phyloP scores from a whole-genome alignment of 306 rosid genomes.

The Fagus crenata region DNA sequence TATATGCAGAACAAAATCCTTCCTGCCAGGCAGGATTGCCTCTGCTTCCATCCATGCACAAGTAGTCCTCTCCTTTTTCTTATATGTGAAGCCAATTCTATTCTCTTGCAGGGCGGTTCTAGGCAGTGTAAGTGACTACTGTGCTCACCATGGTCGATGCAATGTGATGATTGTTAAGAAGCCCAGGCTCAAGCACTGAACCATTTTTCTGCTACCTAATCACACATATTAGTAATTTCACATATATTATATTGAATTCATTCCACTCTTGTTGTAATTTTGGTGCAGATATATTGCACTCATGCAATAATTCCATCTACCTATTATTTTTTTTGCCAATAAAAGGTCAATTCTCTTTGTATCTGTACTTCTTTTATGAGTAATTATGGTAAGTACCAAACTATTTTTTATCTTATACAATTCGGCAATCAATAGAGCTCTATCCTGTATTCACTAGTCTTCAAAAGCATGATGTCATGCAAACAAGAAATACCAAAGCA shows the following conservation, averaged over 20 bases:
- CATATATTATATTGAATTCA: not conserved
- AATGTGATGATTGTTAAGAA: constrained; percentile 36
- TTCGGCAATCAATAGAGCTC: too few species aligned
- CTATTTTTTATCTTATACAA: too few species aligned
- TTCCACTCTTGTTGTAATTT: not conserved
- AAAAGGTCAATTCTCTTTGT: not conserved
- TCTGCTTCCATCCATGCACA: too few species aligned
- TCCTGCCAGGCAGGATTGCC: too few species aligned
- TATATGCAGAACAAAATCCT: too few species aligned
- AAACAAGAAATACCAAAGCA: too few species aligned
- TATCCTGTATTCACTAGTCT: too few species aligned
- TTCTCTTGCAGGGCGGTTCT: constrained; percentile 28
- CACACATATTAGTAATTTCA: not conserved
- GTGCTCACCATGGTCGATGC: constrained; percentile 42
- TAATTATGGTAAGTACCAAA: not conserved
- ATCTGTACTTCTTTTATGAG: not conserved
- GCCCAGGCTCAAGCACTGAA: constrained; percentile 13
- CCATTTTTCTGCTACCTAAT: not conserved
- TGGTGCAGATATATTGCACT: not conserved
- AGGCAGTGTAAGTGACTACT: constrained; percentile 37
- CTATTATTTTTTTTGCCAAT: not conserved
- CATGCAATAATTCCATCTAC: not conserved
- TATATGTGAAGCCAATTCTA: not conserved
- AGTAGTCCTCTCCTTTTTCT: too few species aligned
- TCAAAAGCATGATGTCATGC: too few species aligned